Percentiles rank a stretch among this genome's conserved stretches.
These are phyloP conservation scores for Fusarium transvaalense DNA, from an alignment of 2,329 filamentous ascomycete species.

Conservation along the genomic window DNA sequence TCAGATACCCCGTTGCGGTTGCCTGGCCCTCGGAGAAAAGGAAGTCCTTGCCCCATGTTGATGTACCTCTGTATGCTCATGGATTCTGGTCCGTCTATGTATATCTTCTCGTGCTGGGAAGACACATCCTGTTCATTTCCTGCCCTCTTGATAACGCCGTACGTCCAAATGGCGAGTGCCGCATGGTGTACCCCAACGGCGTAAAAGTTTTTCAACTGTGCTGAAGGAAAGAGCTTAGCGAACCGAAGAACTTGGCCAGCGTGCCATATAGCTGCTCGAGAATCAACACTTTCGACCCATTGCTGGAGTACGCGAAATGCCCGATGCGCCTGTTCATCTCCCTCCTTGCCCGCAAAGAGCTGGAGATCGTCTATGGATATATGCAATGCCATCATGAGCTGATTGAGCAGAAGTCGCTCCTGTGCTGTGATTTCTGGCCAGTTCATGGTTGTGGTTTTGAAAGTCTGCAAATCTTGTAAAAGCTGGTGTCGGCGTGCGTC, in stretches of 20 bases:
- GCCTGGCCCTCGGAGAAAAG: conserved; percentile 60
- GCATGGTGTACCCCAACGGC: conserved; percentile 78
- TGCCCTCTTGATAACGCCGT: conserved; percentile 69
- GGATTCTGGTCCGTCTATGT: conserved; percentile 69
- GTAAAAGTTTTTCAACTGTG: conserved; percentile 73
- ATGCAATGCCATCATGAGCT: conserved; percentile 73
- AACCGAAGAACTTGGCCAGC: conserved; percentile 75
- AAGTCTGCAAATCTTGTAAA: conserved; percentile 65
- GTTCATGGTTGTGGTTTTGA: conserved; percentile 58
- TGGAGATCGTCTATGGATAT: conserved; percentile 75
- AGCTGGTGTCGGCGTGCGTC: conserved; percentile 72
- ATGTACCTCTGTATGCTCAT: conserved; percentile 69
- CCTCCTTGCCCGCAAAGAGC: conserved; percentile 75
- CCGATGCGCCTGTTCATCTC: conserved; percentile 72
- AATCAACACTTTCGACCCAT: conserved; percentile 68
- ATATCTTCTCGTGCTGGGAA: conserved; percentile 58
- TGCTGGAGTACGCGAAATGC: conserved; percentile 69
- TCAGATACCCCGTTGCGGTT: conserved; percentile 50
- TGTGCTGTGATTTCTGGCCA: conserved; percentile 61
- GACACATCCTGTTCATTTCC: conserved; percentile 50
- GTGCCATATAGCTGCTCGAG: conserved; percentile 73
- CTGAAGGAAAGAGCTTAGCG: conserved; percentile 66
- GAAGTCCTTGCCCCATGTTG: conserved; percentile 65
- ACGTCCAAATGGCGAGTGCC: conserved; percentile 76
- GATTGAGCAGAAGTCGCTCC: conserved; percentile 63